These are phyloP conservation scores for Monosporozyma aquatica DNA, from an alignment of 805 yeast genomes.

Conservation along the genomic window DNA sequence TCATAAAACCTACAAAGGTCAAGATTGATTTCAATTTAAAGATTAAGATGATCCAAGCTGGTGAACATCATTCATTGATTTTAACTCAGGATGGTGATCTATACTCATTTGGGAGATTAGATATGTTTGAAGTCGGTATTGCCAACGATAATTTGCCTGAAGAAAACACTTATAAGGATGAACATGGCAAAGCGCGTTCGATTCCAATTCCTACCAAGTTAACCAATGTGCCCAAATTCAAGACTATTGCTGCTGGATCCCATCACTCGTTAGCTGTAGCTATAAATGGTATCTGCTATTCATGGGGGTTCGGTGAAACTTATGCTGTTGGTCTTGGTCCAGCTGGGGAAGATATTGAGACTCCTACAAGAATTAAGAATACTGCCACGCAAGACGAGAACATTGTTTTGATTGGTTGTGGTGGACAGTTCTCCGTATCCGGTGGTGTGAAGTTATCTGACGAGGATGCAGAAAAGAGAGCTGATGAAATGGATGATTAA, in stretches of 20 bases:
- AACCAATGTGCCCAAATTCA: constrained; percentile 46
- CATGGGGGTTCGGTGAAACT: constrained; percentile 98
- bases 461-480: constrained; percentile 36
- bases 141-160: constrained; percentile 57
- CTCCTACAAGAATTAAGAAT: constrained; percentile 82
- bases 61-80: constrained; percentile 89
- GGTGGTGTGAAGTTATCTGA: constrained; percentile 51
- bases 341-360: constrained; percentile 72
- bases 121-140: constrained; percentile 89
- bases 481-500: constrained; percentile 40
- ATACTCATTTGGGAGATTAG: constrained; percentile 82
- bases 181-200: constrained; percentile 70
- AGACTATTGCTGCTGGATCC: constrained; percentile 68
- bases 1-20: constrained; percentile 68
- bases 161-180: constrained; percentile 56
- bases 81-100: constrained; percentile 64
- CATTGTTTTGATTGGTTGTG: constrained; percentile 73
- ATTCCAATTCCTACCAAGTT: constrained; percentile 78
- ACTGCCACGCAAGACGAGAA: constrained; percentile 83
- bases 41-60: constrained; percentile 61
- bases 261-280: constrained; percentile 88
- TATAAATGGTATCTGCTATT: constrained; percentile 71
- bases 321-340: constrained; percentile 95
- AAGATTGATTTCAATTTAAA: constrained; percentile 45
- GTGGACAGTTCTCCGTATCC: constrained; percentile 90